phyloP scores from a whole-genome alignment of 306 rosid genomes.

The Ziziphus jujuba region DNA sequence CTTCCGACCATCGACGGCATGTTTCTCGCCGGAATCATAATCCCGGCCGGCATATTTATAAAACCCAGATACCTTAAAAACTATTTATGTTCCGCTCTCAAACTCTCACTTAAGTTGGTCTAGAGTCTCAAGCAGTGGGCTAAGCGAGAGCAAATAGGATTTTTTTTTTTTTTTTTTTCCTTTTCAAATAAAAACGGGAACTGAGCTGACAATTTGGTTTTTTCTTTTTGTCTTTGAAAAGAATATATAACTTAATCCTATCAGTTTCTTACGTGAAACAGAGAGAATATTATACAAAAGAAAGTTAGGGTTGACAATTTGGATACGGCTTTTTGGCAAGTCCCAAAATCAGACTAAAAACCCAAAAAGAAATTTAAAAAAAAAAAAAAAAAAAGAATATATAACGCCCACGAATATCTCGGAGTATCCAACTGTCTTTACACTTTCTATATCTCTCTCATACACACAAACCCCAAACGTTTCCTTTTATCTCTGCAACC shows the following conservation, averaged over 20 bases:
- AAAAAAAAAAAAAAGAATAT: neutral
- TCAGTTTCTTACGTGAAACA: conserved; percentile 15
- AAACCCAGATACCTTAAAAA: conserved; percentile 8
- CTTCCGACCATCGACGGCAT: conserved; percentile 49
- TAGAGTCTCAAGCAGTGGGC: neutral
- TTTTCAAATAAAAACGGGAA: neutral
- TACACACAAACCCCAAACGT: conserved; percentile 9
- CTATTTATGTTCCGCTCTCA: neutral
- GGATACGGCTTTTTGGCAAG: conserved; percentile 29
- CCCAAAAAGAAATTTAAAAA: neutral
- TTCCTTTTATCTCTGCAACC: conserved; percentile 19
- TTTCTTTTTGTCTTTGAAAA: neutral
- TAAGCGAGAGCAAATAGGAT: neutral
- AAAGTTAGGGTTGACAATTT: conserved; percentile 22
- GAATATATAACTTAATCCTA: neutral
- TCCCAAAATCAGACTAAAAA: conserved; percentile 25
- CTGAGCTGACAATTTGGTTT: conserved; percentile 13
- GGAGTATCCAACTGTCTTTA: conserved; percentile 38
- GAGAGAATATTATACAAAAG: conserved; percentile 15
- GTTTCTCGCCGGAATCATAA: conserved; percentile 60
- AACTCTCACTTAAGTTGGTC: too few species aligned
- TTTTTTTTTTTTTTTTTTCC: too few species aligned
- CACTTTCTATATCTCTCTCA: conserved; percentile 24
- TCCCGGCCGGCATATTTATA: conserved; percentile 61
- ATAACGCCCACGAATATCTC: conserved; percentile 53